These are phyloP conservation scores for Apiospora hydei DNA, from an alignment of 2,329 filamentous ascomycete species.

Conservation along the genomic window DNA sequence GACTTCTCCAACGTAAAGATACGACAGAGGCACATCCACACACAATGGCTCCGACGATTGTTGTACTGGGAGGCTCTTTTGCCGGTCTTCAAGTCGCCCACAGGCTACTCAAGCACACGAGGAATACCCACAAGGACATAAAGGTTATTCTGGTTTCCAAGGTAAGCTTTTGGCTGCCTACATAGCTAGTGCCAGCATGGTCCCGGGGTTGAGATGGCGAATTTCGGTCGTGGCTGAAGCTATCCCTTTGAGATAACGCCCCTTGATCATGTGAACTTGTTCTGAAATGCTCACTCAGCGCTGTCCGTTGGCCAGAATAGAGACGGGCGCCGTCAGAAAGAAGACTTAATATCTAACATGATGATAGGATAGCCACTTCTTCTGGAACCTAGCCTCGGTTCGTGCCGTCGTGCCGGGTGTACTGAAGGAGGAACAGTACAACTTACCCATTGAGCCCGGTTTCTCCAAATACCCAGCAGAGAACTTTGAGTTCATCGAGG, in stretches of 20 bases:
- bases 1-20: constrained; percentile 18
- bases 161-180: constrained; percentile 43
- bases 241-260: neutral
- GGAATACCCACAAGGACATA: constrained; percentile 51
- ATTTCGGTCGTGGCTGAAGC: neutral
- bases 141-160: constrained; percentile 64
- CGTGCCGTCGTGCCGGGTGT: constrained; percentile 61
- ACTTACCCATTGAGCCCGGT: constrained; percentile 56
- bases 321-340: neutral
- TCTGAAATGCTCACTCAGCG: neutral
- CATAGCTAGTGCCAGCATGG: constrained; percentile 3
- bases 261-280: neutral
- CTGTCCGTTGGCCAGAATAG: neutral
- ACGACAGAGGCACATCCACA: neutral
- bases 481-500: constrained; percentile 60
- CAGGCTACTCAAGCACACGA: constrained; percentile 60
- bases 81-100: constrained; percentile 62
- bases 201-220: neutral
- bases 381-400: constrained; percentile 64
- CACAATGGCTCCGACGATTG: constrained; percentile 58
- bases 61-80: constrained; percentile 62
- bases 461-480: constrained; percentile 58
- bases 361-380: constrained; percentile 63
- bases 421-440: constrained; percentile 57
- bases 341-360: neutral